A percentile compares a stretch with the other conserved stretches of the same genome.
Conservation (phyloP, 164 flowering plant genomes). For the Aristolochia californica region DNA sequence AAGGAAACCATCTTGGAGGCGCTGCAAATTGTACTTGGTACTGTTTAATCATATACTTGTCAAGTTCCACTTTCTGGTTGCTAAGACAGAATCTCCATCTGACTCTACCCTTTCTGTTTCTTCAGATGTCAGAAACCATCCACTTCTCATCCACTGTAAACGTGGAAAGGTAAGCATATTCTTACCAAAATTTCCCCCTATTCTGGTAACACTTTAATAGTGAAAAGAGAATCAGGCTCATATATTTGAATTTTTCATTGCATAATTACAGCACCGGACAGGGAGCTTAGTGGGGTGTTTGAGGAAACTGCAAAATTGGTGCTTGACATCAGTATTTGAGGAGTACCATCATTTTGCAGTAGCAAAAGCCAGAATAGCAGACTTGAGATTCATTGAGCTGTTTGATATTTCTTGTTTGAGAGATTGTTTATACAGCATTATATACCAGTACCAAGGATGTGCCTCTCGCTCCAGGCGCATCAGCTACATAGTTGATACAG, state of each 20-base stretch:
- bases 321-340: constrained; percentile 56
- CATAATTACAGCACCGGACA: constrained; percentile 61
- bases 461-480: constrained; percentile 53
- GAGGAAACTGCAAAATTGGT: constrained; percentile 77
- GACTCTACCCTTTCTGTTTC: background rate
- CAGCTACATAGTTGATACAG: background rate
- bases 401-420: constrained; percentile 38
- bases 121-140: constrained; percentile 65
- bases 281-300: constrained; percentile 78
- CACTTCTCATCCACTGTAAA: constrained; percentile 71
- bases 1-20: constrained; percentile 49
- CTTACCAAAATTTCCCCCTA: background rate
- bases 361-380: constrained; percentile 43
- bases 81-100: background rate
- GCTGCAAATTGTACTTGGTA: constrained; percentile 63
- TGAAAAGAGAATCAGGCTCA: background rate
- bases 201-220: background rate
- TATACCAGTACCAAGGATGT: constrained; percentile 43
- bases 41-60: background rate
- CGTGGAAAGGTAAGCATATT: constrained; percentile 51
- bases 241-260: background rate
- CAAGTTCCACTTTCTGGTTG: background rate
- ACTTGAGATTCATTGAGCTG: constrained; percentile 53
- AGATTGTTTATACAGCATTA: constrained; percentile 49
- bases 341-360: constrained; percentile 76